Conservation (phyloP, 2,329 filamentous ascomycete genomes). For the Blastomyces emzantsi region DNA sequence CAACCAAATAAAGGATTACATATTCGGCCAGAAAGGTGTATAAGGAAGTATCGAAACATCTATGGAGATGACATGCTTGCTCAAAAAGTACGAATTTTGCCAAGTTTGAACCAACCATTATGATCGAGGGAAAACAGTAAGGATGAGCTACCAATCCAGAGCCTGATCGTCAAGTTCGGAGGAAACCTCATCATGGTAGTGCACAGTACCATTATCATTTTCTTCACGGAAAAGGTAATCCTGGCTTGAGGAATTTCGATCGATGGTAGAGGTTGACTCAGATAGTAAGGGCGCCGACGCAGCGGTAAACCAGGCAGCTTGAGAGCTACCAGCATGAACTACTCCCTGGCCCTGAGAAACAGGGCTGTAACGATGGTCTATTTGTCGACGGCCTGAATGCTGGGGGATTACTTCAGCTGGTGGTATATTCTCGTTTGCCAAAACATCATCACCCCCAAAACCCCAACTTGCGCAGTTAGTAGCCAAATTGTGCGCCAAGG, state of each 20-base stretch:
- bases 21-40: neutral
- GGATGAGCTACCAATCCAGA: neutral
- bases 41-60: neutral
- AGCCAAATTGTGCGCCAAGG: neutral
- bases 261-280: neutral
- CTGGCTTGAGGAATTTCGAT: neutral
- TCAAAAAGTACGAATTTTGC: neutral
- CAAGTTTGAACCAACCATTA: neutral
- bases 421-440: neutral
- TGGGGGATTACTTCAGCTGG: neutral
- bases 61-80: neutral
- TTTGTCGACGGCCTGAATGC: neutral
- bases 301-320: neutral
- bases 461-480: neutral
- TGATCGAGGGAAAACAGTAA: neutral
- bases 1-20: neutral
- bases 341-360: neutral
- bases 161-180: neutral
- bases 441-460: neutral
- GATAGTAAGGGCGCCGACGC: neutral
- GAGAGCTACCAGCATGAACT: neutral
- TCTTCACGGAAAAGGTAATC: neutral
- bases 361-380: neutral
- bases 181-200: neutral
- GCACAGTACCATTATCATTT: neutral